Base-by-base conservation (phyloP, 140 eudicot genomes). In the Oenanthe javanica region DNA sequence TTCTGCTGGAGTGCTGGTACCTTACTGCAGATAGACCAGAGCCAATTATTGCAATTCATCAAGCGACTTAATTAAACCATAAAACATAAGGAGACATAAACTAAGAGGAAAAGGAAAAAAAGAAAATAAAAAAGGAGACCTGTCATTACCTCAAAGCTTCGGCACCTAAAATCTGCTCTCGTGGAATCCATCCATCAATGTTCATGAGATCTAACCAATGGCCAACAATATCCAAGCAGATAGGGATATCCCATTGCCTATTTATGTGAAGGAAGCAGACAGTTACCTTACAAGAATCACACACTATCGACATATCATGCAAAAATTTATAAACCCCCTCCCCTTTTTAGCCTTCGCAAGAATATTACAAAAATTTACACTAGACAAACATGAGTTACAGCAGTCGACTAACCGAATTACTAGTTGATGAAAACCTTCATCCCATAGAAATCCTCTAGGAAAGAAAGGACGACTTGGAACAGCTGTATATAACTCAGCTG, bases 101-200 rank as follows among this genome's bases (percentile, higher is more conserved):
- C 19, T 19, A 1, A 1, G 21, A n/a, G 31, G 27, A 40, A 40
- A 67, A 67, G 19, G 27, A 8, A 45, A 27, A 9, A n/a, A 27
- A 31, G 21, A 67, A 67, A 27, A 11, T 78, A 67, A 10, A 79
- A 79, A 54, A n/a, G 55, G 64, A 77, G 13, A 70, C 47, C 48
- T 15, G 48, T n/a, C 75, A 59, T 82, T 78, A 95, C 99, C 99
- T 95, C 82, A 93, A 79, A 31, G 31, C 31, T 31, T 31, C 31
- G 1, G 31, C 31, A 75, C 99, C 99, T 88, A 95, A 88, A 84
- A 96, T 96, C 83, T 92, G 99, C 87, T 96, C 99, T 52, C 99
- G 97, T 78, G 99, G 99, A 84, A 96, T 96, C 99, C 99, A 96
- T 52, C 99, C 99, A 82, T 96, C 99, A 84, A 89, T 84, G 87